phyloP scores from a whole-genome alignment of 1,284 basidiomycete genomes.

The Irpex rosettiformis region DNA sequence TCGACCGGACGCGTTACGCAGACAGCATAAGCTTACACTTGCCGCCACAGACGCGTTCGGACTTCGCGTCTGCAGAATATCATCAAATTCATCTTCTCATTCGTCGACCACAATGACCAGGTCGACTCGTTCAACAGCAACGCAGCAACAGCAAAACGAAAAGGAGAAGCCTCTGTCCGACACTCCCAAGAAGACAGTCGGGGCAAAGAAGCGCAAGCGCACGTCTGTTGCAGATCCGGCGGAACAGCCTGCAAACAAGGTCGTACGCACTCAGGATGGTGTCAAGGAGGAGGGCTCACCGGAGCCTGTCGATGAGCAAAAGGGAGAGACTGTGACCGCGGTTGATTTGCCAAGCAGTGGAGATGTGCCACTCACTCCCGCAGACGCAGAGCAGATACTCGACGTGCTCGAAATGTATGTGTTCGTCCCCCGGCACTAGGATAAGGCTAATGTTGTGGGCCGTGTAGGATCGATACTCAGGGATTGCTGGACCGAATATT shows the following conservation, averaged over 20 bases:
- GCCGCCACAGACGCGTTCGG: constrained; percentile 32
- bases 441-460: neutral
- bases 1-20: constrained; percentile 29
- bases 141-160: constrained; percentile 27
- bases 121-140: constrained; percentile 61
- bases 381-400: constrained; percentile 61
- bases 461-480: constrained; percentile 60
- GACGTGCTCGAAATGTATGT: constrained; percentile 74
- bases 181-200: constrained; percentile 28
- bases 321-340: constrained; percentile 21
- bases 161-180: constrained; percentile 29
- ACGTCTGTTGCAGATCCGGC: constrained; percentile 38
- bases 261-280: constrained; percentile 34
- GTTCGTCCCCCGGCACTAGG: neutral
- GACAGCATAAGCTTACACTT: constrained; percentile 11
- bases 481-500: constrained; percentile 79
- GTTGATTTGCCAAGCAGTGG: constrained; percentile 32
- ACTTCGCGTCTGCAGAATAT: constrained; percentile 17
- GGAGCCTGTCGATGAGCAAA: constrained; percentile 25
- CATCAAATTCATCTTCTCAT: constrained; percentile 11
- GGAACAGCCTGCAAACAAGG: constrained; percentile 45
- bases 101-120: constrained; percentile 50
- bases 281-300: constrained; percentile 31
- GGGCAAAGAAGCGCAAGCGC: constrained; percentile 66
- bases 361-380: constrained; percentile 44